These are phyloP conservation scores for Amaranthus tricolor DNA, from an alignment of 179 eudicot genomes.

Conservation along the genomic window DNA sequence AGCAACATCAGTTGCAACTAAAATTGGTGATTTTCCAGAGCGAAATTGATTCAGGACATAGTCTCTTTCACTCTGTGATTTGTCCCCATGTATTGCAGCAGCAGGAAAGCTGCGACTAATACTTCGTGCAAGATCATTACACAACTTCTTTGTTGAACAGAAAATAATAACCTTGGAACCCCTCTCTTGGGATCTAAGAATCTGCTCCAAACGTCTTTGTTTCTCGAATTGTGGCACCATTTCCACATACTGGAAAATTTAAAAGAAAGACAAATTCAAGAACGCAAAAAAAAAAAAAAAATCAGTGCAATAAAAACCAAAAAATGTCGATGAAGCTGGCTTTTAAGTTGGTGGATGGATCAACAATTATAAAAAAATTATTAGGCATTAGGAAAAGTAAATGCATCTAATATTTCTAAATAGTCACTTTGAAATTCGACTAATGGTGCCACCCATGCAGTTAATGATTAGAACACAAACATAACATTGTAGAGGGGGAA, in stretches of 20 bases:
- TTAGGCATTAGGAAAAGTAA: neutral
- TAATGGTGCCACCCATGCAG: neutral
- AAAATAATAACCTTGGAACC: conserved; percentile 85
- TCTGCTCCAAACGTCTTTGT: conserved; percentile 90
- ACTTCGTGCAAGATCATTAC: conserved; percentile 87
- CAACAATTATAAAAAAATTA: neutral
- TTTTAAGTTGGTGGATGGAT: neutral
- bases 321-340: neutral
- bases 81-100: conserved; percentile 97
- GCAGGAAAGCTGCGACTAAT: conserved; percentile 79
- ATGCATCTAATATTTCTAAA: neutral
- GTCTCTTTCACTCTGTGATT: conserved; percentile 89
- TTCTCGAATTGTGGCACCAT: conserved; percentile 81
- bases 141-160: conserved; percentile 84
- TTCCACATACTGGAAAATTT: conserved; percentile 65
- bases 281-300: neutral
- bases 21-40: conserved; percentile 66
- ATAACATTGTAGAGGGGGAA: too few relatives aligned
- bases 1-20: conserved; percentile 98
- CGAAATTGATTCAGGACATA: conserved; percentile 86
- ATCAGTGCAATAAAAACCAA: neutral
- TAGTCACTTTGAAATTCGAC: neutral
- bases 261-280: neutral
- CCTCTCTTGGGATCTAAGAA: conserved; percentile 79
- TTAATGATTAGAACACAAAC: too few relatives aligned